Evolutionary conservation across 371 early-diverging fungal species (phyloP).

Genomic region (Rhizomucor miehei): DNA sequence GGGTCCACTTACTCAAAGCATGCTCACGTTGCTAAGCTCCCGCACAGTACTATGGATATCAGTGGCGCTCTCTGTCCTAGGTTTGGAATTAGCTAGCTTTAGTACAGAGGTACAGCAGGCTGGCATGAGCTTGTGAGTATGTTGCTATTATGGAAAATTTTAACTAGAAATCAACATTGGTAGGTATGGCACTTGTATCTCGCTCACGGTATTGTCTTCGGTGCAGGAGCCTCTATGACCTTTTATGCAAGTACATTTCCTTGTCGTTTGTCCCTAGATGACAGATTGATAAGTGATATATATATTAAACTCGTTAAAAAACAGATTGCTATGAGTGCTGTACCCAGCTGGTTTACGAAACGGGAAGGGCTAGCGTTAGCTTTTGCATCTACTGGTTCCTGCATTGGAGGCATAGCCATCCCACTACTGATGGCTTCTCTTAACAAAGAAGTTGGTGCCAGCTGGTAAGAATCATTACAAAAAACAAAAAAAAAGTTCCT

Average conservation of each 20-base stretch:
- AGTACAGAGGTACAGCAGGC: slow-evolving; percentile 17
- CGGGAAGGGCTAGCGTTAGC: slow-evolving; percentile 68
- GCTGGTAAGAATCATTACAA: slow-evolving; percentile 38
- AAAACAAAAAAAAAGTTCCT: too few species aligned
- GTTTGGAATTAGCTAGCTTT: slow-evolving; percentile 23
- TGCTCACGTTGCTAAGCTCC: slow-evolving; percentile 4
- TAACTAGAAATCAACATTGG: background rate
- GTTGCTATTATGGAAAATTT: background rate
- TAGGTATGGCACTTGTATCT: slow-evolving; percentile 57
- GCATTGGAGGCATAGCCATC: slow-evolving; percentile 68
- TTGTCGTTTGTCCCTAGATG: background rate
- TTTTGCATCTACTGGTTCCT: slow-evolving; percentile 65
- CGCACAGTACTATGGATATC: slow-evolving; percentile 4
- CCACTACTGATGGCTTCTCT: slow-evolving; percentile 54
- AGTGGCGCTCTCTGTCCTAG: slow-evolving; percentile 10
- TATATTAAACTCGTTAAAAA: background rate
- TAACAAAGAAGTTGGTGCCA: slow-evolving; percentile 43
- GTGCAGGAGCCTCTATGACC: slow-evolving; percentile 51
- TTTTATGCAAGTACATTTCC: slow-evolving; percentile 13
- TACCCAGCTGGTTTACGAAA: slow-evolving; percentile 68
- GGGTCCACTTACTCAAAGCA: slow-evolving; percentile 13
- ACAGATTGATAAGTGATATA: too few species aligned
- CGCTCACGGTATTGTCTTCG: slow-evolving; percentile 63
- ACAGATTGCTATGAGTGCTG: slow-evolving; percentile 33
- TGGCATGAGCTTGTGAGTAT: too few species aligned